Evolutionary conservation across 1,284 basidiomycete genomes (phyloP), one percentile per base, ranked within the genome.

Genomic region (Ceratobasidium sp.): DNA sequence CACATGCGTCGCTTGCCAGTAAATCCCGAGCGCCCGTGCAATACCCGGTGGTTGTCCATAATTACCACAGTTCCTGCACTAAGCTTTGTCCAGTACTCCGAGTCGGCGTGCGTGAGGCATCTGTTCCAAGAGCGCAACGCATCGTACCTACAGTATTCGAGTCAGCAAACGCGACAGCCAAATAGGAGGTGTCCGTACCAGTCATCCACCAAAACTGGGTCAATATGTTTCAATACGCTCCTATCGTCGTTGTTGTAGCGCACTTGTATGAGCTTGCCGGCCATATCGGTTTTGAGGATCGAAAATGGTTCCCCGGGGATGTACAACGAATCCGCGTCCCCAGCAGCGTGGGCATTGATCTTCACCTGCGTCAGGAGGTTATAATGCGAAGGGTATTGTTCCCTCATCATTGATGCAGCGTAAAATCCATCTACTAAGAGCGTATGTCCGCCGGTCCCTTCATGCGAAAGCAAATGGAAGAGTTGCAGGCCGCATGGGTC

Each of bases 221-320:
- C 85, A 79, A 95, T 74, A 79, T 87, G 83, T 77, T 84, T 85
- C 86, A 97, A 87, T 0, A 92, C 91, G 76, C 94, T 95, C 60
- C 97, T 85, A 82, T 99, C 97, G 79, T 97, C 94, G 76, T 96
- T 97, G 81, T 99, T 99, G 94, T 96, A 99, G 53, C 97, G 84
- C 15, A 98, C 91, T 77, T 95, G 91, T 0, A 86, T 82, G 0
- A 99, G 86, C 71, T 91, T 88, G 0, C 90, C 90, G 5, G 87
- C 87, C 1, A 82, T 75, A 76, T 94, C 90, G 79, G 95, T 92
- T n/a, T 86, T 85, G 0, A 94, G 82, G 0, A 93, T 86, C 0
- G 95, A 93, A 75, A 90, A 90, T 1, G 91, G 90, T 15, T 84
- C 82, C 2, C 81, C 81, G 6, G 87, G 90, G 1, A 87, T 86